Percentiles rank a stretch among this genome's conserved stretches.
phyloP scores from a whole-genome alignment of 257 asterid genomes.

The Eustoma russellianum region DNA sequence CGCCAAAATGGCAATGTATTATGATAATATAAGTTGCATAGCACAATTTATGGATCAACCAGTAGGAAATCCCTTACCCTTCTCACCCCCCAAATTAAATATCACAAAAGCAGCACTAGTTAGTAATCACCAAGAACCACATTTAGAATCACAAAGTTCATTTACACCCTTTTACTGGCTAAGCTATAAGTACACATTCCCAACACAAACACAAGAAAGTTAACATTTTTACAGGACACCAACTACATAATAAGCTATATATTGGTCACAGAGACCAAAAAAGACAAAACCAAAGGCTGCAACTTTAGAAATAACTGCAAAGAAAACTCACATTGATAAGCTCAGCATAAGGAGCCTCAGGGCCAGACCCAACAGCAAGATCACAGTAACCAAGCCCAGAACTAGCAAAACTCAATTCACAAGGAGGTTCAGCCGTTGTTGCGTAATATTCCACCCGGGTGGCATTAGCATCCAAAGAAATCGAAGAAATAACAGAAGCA shows the following conservation, averaged over 20 bases:
- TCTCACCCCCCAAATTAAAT: too few relatives aligned
- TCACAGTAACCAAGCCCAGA: slow-evolving; percentile 95
- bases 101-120: too few relatives aligned
- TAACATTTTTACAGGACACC: background rate
- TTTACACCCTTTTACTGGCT: background rate
- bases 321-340: slow-evolving; percentile 59
- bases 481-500: slow-evolving; percentile 47
- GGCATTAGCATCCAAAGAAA: slow-evolving; percentile 69
- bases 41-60: too few relatives aligned
- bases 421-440: slow-evolving; percentile 68
- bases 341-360: slow-evolving; percentile 57
- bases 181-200: background rate
- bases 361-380: slow-evolving; percentile 59
- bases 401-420: slow-evolving; percentile 59
- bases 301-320: too few relatives aligned
- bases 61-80: too few relatives aligned
- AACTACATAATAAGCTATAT: background rate
- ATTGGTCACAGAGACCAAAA: background rate
- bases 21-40: too few relatives aligned
- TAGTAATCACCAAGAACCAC: background rate
- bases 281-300: background rate
- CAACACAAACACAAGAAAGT: background rate
- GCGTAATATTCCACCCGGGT: slow-evolving; percentile 83
- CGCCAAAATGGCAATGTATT: too few relatives aligned
- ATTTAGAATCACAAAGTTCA: background rate